Base-by-base conservation (phyloP, 352 stramenopile species). In the Plasmopara viticola region DNA sequence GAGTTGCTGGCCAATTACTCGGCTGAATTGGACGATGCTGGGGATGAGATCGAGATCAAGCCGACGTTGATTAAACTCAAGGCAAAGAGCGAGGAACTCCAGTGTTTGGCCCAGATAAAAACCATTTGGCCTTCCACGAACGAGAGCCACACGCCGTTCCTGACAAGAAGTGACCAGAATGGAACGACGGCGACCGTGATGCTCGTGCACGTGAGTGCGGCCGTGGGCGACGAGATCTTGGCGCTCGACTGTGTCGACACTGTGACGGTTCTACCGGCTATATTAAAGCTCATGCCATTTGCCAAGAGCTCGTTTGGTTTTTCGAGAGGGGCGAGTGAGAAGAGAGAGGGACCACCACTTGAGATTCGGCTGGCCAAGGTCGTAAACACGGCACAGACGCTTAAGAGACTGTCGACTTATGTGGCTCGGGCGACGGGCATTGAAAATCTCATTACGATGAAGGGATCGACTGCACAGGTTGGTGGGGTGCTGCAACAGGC, bases 211-310 rank as follows among this genome's bases (percentile, higher is more conserved):
- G 62, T 86, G 47, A 70, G 56, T 62, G 61, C 69, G 10, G 47
- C 46, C 0, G 45, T 76, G 0, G 78, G 65, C 9, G 68, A 88
- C 18, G 35, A 52, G 2, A 68, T 88, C 9, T 38, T 80, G 1
- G 68, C 70, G 12, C 51, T 86, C 10, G 55, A 66, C 3, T 88
- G 78, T 30, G 56, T 88, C 5, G 50, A 62, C 14, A 76, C 66
- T 40, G 78, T 85, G 17, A 80, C 72, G 3, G 54, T 70, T 6
- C 38, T 87, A 30, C 77, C 77, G 9, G 64, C 77, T 0, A 78
- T 87, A 64, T 62, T 87, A 46, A 87, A 87, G 58, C 74, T 87
- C 46, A 87, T 74, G 60, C 77, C 77, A 28, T 87, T 87, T 49
- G 77, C 74, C 0, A 72, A 72, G n/a, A 80, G 71, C n/a, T 71